phyloP scores from a whole-genome alignment of 2,329 filamentous ascomycete genomes.

The Bipolaris zeicola region DNA sequence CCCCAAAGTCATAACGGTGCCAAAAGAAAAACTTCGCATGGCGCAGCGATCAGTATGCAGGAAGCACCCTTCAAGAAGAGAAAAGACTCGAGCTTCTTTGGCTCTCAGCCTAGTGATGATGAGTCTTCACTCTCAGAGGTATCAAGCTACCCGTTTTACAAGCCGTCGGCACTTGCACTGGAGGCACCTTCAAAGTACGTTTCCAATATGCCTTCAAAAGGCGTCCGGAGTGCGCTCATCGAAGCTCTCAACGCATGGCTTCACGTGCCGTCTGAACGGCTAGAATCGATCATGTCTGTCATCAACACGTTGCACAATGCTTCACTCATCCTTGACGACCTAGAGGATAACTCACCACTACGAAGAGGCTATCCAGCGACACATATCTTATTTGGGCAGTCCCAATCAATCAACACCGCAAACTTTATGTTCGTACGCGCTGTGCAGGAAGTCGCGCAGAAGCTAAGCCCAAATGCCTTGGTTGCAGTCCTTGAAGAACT shows the following conservation, averaged over 20 bases:
- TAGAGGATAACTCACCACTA: neutral
- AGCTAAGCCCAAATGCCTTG: neutral
- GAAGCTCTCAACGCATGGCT: slow-evolving; percentile 1
- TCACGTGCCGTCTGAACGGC: neutral
- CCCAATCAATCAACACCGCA: neutral
- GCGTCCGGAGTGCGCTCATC: neutral
- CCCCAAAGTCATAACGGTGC: neutral
- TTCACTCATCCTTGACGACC: neutral
- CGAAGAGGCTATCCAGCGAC: neutral
- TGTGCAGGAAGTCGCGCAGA: neutral
- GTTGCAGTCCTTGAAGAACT: neutral
- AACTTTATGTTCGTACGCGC: neutral
- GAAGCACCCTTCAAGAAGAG: neutral
- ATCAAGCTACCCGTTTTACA: neutral
- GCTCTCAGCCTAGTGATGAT: neutral
- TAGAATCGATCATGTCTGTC: neutral
- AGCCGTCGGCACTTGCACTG: neutral
- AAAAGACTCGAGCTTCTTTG: neutral
- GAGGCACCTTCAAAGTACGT: neutral
- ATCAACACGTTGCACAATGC: neutral
- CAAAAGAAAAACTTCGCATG: neutral
- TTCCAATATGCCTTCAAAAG: slow-evolving; percentile 1
- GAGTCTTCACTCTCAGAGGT: neutral
- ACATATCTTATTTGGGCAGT: neutral
- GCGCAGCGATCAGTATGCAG: neutral